Conservation (phyloP, 148 eudicot species). For the Drosera capensis region DNA sequence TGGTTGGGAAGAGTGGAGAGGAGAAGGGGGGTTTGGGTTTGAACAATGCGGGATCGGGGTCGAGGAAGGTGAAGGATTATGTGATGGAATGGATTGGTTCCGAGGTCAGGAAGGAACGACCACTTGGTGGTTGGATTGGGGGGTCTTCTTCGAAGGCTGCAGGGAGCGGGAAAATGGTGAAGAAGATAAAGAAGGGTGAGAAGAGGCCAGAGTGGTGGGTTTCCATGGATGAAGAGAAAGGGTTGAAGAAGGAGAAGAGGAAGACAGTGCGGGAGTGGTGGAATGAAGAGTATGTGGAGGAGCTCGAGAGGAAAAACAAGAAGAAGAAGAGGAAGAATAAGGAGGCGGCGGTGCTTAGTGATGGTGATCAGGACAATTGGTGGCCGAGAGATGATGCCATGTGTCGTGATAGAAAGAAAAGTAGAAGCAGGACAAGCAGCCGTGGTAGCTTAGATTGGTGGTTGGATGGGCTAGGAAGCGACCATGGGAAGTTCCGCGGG, state of each 20-base stretch:
- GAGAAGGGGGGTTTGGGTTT: conserved; percentile 38
- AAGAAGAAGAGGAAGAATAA: conserved; percentile 46
- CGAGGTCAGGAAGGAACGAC: conserved; percentile 62
- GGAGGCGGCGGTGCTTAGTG: conserved; percentile 13
- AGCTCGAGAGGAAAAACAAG: conserved; percentile 56
- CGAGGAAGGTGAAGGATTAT: conserved; percentile 66
- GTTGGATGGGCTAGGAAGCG: conserved; percentile 79
- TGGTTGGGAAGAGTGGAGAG: conserved; percentile 14
- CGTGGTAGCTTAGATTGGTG: conserved; percentile 71
- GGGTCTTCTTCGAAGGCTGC: conserved; percentile 35
- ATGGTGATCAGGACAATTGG: conserved; percentile 35
- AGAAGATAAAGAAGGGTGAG: conserved; percentile 40
- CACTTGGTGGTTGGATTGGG: conserved; percentile 30
- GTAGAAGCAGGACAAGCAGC: conserved; percentile 37
- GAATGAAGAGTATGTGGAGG: conserved; percentile 85
- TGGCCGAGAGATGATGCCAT: conserved; percentile 58
- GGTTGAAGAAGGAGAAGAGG: conserved; percentile 47
- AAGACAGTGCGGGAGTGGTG: conserved; percentile 90
- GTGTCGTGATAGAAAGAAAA: conserved; percentile 29
- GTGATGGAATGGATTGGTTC: conserved; percentile 91
- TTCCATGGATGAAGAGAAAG: conserved; percentile 44
- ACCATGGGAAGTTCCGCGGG: conserved; percentile 44
- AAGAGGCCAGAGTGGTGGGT: conserved; percentile 75
- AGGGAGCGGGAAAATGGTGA: conserved; percentile 17
- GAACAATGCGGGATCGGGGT: conserved; percentile 16